A percentile compares a stretch with the other conserved stretches of the same genome.
Evolutionary conservation across 1,139 yeast genomes (phyloP).

Genomic region (Pneumocystis murina): DNA sequence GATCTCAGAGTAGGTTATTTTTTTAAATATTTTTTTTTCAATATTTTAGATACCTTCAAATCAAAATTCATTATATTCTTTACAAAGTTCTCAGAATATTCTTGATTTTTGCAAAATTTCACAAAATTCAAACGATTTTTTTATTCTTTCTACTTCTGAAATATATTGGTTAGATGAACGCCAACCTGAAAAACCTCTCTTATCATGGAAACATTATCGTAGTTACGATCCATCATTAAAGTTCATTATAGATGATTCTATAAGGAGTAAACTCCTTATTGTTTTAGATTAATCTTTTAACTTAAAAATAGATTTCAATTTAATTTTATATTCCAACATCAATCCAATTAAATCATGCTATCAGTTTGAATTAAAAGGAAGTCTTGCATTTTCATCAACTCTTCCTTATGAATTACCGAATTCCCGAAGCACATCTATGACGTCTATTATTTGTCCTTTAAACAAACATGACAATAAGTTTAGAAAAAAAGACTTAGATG

Average conservation of each 20-base stretch:
- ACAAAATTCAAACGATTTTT: not conserved
- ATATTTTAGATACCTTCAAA: not conserved
- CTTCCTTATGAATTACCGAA: not conserved
- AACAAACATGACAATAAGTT: not conserved
- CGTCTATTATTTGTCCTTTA: not conserved
- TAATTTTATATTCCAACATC: not conserved
- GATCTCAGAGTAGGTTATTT: not conserved
- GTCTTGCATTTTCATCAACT: not conserved
- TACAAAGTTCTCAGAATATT: not conserved
- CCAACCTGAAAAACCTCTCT: not conserved
- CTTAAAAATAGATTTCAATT: not conserved
- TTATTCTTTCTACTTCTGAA: not conserved
- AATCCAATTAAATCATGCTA: not conserved
- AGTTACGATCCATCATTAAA: not conserved
- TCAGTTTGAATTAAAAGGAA: not conserved
- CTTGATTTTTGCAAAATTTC: not conserved
- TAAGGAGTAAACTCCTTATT: not conserved
- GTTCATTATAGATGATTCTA: not conserved
- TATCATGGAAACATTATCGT: constrained; percentile 2
- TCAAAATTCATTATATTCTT: not conserved
- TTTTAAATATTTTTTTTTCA: not conserved
- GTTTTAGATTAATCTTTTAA: not conserved
- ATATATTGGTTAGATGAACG: not conserved
- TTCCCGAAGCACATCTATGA: not conserved
- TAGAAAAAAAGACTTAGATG: not conserved